A percentile compares a stretch with the other conserved stretches of the same genome.
Evolutionary conservation across 176 grass and related monocot species (phyloP).

Genomic region (Phragmites australis): DNA sequence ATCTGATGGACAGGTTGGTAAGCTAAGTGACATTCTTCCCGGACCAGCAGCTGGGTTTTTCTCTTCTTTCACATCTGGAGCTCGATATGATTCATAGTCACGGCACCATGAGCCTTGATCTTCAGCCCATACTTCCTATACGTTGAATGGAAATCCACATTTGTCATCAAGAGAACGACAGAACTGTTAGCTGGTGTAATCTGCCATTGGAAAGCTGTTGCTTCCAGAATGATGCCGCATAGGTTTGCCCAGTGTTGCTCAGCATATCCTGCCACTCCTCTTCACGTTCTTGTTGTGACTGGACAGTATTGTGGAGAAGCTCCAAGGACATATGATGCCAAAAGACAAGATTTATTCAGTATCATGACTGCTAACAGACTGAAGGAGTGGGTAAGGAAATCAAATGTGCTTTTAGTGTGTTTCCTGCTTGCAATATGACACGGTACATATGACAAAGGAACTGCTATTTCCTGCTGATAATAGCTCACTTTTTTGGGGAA

Average conservation of each 20-base stretch:
- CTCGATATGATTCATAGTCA: constrained; percentile 69
- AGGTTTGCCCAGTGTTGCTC: neutral
- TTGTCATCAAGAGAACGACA: neutral
- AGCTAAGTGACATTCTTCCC: constrained; percentile 93
- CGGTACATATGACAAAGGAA: constrained; percentile 39
- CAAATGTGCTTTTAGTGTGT: neutral
- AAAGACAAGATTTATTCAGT: neutral
- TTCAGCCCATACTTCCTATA: constrained; percentile 1
- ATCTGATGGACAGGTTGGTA: constrained; percentile 89
- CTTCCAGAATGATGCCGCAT: constrained; percentile 5
- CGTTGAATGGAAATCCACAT: neutral
- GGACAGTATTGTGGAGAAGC: neutral
- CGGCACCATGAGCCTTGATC: neutral
- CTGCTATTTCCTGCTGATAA: neutral
- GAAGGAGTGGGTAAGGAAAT: neutral
- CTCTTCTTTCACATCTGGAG: constrained; percentile 87
- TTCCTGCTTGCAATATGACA: constrained; percentile 14
- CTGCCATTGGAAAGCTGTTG: constrained; percentile 32
- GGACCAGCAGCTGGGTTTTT: constrained; percentile 88
- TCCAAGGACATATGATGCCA: neutral
- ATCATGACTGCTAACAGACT: neutral
- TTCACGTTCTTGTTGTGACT: neutral
- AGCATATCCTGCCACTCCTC: neutral
- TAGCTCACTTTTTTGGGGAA: neutral
- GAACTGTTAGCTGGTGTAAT: neutral